Evolutionary conservation across 768 basidiomycete species (phyloP), one percentile per base, ranked within the genome.

Genomic region (Neoboletus subvelutipes): DNA sequence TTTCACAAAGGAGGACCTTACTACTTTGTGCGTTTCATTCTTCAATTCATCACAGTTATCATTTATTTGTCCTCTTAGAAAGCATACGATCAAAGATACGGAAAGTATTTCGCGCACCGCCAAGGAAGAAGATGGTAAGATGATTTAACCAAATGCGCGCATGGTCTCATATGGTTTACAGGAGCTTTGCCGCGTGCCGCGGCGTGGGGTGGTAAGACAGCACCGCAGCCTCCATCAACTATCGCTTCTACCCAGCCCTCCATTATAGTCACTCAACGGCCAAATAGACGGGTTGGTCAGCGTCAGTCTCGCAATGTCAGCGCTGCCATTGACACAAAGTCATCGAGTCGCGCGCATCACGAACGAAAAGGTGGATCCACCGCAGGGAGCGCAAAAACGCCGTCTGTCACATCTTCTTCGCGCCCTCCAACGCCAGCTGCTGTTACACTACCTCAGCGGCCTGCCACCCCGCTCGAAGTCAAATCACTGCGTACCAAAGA

Each of bases 1-100:
- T 67, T 95, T 97, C 69, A 94, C 95, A 1, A 95, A 95, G 75
- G 94, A 98, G 71, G 96, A 98, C 73, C 77, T 96, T 56, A 89
- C 93, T 26, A 96, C 94, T 1, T 75, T 95, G 94, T 96, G 68
- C 46, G 84, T 80, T 43, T 57, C 54, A 52, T 60, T 59, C 40
- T 24, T 55, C 24, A 24, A 15, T 45, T 34, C 59, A 51, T 33
- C 45, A 17, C 54, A 29, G 29, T 7, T 29, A 15, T 52, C 34
- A 43, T 49, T 56, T 2, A 62, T 31, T 47, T 55, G 1, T 56
- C 51, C 5, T 34, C 39, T 46, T 52, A 94, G 93, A 67, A 94
- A 94, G 83, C 93, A 94, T 70, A 92, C 92, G 0, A 90, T 94
- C 76, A 95, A 94, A 74, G 87, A 91, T 24, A 90, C 88, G 4